These are phyloP conservation scores for Botrytis fabae DNA, from an alignment of 2,329 filamentous ascomycete genomes.

Conservation along the genomic window DNA sequence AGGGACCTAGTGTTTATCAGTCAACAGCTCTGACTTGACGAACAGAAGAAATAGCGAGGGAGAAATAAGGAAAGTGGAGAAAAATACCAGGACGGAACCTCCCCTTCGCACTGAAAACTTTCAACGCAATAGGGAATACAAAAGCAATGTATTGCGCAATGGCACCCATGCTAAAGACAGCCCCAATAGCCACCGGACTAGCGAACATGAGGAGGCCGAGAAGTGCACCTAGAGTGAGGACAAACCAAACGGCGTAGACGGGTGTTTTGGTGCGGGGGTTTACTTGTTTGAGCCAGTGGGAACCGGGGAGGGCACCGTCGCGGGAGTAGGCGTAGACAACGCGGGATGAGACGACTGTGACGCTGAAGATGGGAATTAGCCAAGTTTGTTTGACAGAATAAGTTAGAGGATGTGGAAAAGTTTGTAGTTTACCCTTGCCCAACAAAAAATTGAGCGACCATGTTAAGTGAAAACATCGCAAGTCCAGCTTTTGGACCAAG, in stretches of 20 bases:
- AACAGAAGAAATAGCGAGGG: not conserved
- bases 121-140: constrained; percentile 58
- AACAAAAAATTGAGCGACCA: constrained; percentile 70
- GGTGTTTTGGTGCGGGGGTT: constrained; percentile 63
- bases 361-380: not conserved
- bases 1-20: constrained; percentile 47
- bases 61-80: fast-evolving
- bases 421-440: constrained; percentile 57
- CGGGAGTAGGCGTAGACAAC: constrained; percentile 74
- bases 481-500: constrained; percentile 60
- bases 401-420: fast-evolving
- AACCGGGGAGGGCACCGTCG: constrained; percentile 67
- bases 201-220: constrained; percentile 66
- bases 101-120: constrained; percentile 59
- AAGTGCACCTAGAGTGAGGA: constrained; percentile 58
- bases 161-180: constrained; percentile 69
- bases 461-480: constrained; percentile 64
- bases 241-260: constrained; percentile 70
- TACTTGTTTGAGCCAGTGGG: constrained; percentile 58
- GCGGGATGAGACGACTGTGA: constrained; percentile 64
- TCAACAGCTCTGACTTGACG: fast-evolving
- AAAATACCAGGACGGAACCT: constrained; percentile 58
- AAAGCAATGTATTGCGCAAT: constrained; percentile 67
- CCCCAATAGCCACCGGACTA: constrained; percentile 61
- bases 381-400: fast-evolving